Evolutionary conservation across 306 rosid species (phyloP), one percentile per base, ranked within the genome.

Genomic region (Vigna reflexopilosa): DNA sequence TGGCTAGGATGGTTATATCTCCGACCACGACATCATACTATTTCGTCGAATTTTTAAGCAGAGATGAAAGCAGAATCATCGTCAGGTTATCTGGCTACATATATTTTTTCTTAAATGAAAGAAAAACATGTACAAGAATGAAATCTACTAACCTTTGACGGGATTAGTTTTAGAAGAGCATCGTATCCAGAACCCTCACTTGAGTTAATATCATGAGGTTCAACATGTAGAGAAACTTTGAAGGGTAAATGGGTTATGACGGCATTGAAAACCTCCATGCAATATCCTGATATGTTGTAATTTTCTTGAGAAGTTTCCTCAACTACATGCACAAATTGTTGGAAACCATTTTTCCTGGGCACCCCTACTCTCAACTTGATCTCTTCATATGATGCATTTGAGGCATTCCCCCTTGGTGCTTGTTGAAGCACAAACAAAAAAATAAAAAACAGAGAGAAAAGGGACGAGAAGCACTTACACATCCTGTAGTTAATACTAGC

Each of bases 11-110:
- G 4, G 80, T 76, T 24, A 84, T 0, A 47, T 84, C 87, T 47
- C 87, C 84, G 3, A 84, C 84, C 68, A 80, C 84, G 17, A 63
- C 54, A 49, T 84, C 84, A 9, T 55, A 76, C 84, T 84, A 75
- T 17, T 68, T 20, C 65, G 9, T 50, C 14, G 12, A 9, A 70
- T 2, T 59, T 45, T 20, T 9, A 4, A 22, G 24, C 7, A 22
- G 56, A 40, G 1, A 24, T 57, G 14, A n/a, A 34, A 9, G 11
- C 6, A 66, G 12, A 72, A 7, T 2, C 0, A 36, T 56, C 3
- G 22, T 56, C 54, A 72, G 15, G 0, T 36, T 34, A 55, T 36
- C 2, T 36, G 49, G 0, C 8, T 34, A 32, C 10, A 50, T 17
- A 5, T 34, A 30, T 5, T 4, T 5, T 34, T 34, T 34, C 7